Evolutionary conservation across 2,329 filamentous ascomycete species (phyloP).

Genomic region (Claviceps humidiphila): DNA sequence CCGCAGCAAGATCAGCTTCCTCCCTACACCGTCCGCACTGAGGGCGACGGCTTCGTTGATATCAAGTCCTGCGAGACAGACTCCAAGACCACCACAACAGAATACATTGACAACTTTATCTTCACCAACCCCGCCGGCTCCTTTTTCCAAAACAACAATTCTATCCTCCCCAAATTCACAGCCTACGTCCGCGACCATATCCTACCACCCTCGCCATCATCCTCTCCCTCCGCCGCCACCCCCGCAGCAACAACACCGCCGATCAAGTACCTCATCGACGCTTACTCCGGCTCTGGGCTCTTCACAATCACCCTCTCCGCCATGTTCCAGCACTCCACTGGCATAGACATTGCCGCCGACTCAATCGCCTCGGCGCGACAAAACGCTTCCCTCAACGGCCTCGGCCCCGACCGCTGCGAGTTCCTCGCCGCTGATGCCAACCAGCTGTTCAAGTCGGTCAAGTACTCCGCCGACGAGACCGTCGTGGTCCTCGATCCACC

Average conservation of each 20-base stretch:
- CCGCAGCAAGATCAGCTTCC: conserved; percentile 11
- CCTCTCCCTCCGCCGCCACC: conserved; percentile 27
- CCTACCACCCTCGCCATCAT: conserved; percentile 34
- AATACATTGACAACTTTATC: conserved; percentile 73
- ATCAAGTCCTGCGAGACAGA: conserved; percentile 84
- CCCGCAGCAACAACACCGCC: conserved; percentile 29
- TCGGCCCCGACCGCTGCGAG: conserved; percentile 52
- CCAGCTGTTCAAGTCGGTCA: conserved; percentile 64
- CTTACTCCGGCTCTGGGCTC: conserved; percentile 92
- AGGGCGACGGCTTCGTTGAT: conserved; percentile 49
- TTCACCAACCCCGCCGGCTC: conserved; percentile 87
- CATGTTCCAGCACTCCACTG: conserved; percentile 70
- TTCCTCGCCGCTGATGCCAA: conserved; percentile 87
- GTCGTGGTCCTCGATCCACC: conserved; percentile 95
- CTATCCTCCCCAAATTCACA: conserved; percentile 78
- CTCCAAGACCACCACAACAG: conserved; percentile 66
- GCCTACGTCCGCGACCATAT: conserved; percentile 69
- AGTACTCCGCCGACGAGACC: conserved; percentile 65
- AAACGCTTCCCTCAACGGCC: conserved; percentile 67
- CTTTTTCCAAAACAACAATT: conserved; percentile 99
- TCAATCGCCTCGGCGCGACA: conserved; percentile 66
- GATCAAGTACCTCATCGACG: conserved; percentile 86
- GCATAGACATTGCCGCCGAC: conserved; percentile 75
- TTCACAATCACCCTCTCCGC: conserved; percentile 89
- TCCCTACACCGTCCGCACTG: conserved; percentile 30